Base-by-base conservation (phyloP, 2,329 filamentous ascomycete genomes). In the Myriosclerotinia duriaeana region DNA sequence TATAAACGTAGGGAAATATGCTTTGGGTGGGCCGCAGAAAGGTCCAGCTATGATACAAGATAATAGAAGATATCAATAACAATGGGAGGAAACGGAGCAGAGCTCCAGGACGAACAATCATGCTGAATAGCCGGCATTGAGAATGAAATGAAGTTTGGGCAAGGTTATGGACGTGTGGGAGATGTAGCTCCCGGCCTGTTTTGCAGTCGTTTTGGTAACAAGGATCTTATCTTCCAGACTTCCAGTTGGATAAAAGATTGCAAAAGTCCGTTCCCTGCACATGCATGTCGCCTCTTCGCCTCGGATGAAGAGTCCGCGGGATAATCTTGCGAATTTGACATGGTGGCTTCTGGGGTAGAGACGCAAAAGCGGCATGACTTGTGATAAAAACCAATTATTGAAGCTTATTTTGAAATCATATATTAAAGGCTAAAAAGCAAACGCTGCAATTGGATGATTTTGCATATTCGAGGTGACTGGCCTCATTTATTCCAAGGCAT, bases 71-170 rank as follows among this genome's bases (percentile, higher is more conserved):
- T 48, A 60, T 48, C 30, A 48, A 46, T 4, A 48, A 36, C 7
- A 60, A 60, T 60, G 56, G 56, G 12, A 60, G n/a, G 42, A 48
- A 60, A 36, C 56, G 56, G 56, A 36, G 42, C 56, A 60, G 42
- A 36, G 42, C 56, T 60, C 56, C 42, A 60, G 44, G 42, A 48
- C 42, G 56, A 48, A 60, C 30, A 60, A 36, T 36, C 56, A 60
- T 60, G 20, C 26, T 60, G 56, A 36, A 38, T 60, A n/a, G 12
- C 30, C 56, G 12, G 42, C 42, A 60, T 60, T 48, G 56, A 60
- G 40, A n/a, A 48, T 26, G 42, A 36, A 59, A 60, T 48, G 42
- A 60, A 60, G 42, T 48, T 60, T 26, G 26, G 30, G 56, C 36
- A 38, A 38, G 30, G 26, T 59, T 36, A 60, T 36, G 56, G 56